Conservation (phyloP, 345 rosid species). For the Combretum micranthum region DNA sequence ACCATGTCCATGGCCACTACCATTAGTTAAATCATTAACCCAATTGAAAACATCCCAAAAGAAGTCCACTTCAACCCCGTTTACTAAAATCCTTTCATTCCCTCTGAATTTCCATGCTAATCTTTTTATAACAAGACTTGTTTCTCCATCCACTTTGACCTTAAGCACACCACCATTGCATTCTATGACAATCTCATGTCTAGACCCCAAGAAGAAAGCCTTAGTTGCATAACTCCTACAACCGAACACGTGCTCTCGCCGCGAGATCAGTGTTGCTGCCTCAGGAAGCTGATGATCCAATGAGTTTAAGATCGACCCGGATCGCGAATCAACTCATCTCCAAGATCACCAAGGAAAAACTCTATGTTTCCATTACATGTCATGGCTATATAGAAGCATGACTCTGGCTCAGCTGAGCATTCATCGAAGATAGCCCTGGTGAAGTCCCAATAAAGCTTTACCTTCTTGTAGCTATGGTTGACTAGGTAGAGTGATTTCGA, state of each 20-base stretch:
- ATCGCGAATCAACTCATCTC: conserved; percentile 20
- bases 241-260: conserved; percentile 52
- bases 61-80: conserved; percentile 41
- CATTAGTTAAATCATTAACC: conserved; percentile 17
- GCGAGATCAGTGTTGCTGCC: conserved; percentile 23
- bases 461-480: conserved; percentile 28
- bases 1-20: conserved; percentile 22
- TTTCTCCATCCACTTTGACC: conserved; percentile 42
- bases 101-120: conserved; percentile 57
- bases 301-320: too few species aligned
- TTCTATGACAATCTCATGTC: conserved; percentile 39
- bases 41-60: conserved; percentile 56
- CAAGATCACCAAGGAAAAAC: conserved; percentile 46
- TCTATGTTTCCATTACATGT: conserved; percentile 30
- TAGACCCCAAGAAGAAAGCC: conserved; percentile 40
- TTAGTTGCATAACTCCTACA: conserved; percentile 26
- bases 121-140: conserved; percentile 33
- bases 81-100: conserved; percentile 32
- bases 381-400: conserved; percentile 39
- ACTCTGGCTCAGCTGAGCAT: conserved; percentile 47
- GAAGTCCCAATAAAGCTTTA: conserved; percentile 58
- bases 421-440: conserved; percentile 31
- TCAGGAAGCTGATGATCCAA: conserved; percentile 15
- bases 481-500: conserved; percentile 41
- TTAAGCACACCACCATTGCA: conserved; percentile 32